These are phyloP conservation scores for Acidiella bohemica DNA, from an alignment of 495 filamentous ascomycete genomes.

Conservation along the genomic window DNA sequence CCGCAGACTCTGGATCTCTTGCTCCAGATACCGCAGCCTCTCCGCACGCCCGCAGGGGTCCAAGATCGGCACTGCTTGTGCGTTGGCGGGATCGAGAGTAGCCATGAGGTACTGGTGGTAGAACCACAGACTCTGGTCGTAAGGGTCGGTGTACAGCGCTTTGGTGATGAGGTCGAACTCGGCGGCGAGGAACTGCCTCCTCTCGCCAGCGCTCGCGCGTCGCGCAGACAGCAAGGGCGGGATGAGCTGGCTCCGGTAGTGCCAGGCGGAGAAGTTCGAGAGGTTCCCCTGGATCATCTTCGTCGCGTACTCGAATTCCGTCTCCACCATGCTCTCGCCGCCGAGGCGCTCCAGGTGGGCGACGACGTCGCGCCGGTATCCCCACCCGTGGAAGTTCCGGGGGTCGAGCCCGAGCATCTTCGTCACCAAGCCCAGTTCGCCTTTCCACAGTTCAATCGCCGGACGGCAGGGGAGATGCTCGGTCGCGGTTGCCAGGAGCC, in stretches of 20 bases:
- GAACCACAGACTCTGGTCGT: constrained; percentile 91
- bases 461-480: constrained; percentile 39
- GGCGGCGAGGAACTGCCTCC: constrained; percentile 50
- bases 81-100: constrained; percentile 31
- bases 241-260: constrained; percentile 73
- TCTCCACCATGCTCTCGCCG: constrained; percentile 47
- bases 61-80: constrained; percentile 45
- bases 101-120: constrained; percentile 78
- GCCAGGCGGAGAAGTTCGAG: constrained; percentile 96
- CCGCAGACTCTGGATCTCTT: constrained; percentile 32
- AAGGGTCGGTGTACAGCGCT: constrained; percentile 71
- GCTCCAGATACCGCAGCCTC: constrained; percentile 21
- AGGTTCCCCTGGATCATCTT: constrained; percentile 71
- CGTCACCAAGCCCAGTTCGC: constrained; percentile 63
- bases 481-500: constrained; percentile 64
- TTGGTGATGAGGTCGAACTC: constrained; percentile 63
- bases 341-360: constrained; percentile 45
- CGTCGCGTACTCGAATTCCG: constrained; percentile 80
- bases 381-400: constrained; percentile 96
- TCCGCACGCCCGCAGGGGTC: constrained; percentile 33
- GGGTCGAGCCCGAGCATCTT: constrained; percentile 80
- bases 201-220: constrained; percentile 43
- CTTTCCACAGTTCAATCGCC: constrained; percentile 61
- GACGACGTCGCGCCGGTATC: constrained; percentile 70
- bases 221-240: constrained; percentile 58